Evolutionary conservation across 345 rosid species (phyloP).

Genomic region (Anacardium occidentale): DNA sequence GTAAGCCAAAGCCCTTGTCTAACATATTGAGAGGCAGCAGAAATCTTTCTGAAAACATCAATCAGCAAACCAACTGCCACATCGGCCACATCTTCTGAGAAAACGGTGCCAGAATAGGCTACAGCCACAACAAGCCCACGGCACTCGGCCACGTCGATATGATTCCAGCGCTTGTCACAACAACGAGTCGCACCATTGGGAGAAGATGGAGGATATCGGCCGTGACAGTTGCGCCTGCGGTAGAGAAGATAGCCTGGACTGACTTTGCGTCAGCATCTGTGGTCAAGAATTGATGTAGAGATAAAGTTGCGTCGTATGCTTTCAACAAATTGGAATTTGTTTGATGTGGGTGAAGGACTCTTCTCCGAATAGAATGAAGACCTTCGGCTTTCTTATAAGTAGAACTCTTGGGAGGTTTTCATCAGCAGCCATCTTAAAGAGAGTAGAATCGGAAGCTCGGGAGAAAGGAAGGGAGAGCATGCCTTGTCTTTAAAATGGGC

Average conservation of each 20-base stretch:
- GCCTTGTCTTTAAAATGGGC: too few relatives aligned
- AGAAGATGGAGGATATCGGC: slow-evolving; percentile 32
- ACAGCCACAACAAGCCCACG: slow-evolving; percentile 42
- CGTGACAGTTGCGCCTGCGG: slow-evolving; percentile 29
- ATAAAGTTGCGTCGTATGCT: slow-evolving; percentile 30
- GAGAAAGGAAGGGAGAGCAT: too few relatives aligned
- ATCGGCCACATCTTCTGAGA: slow-evolving; percentile 44
- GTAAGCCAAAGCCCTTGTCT: slow-evolving; percentile 36
- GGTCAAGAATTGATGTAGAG: slow-evolving; percentile 27
- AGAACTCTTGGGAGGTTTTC: slow-evolving; percentile 21
- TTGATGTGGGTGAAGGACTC: slow-evolving; percentile 8
- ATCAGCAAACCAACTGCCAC: slow-evolving; percentile 43
- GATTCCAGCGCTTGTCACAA: slow-evolving; percentile 45
- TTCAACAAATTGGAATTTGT: slow-evolving; percentile 33
- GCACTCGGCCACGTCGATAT: slow-evolving; percentile 43
- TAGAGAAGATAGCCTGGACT: slow-evolving; percentile 34
- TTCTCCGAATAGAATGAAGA: slow-evolving; percentile 1
- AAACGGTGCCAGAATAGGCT: slow-evolving; percentile 35
- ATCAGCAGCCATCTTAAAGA: background rate
- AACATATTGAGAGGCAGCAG: slow-evolving; percentile 32
- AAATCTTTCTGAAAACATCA: slow-evolving; percentile 43
- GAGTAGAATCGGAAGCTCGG: too few relatives aligned
- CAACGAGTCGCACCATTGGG: slow-evolving; percentile 33
- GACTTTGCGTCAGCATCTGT: slow-evolving; percentile 27
- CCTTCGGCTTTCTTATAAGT: slow-evolving; percentile 13